Conservation (phyloP, 257 asterid genomes). For the Rehmannia glutinosa region DNA sequence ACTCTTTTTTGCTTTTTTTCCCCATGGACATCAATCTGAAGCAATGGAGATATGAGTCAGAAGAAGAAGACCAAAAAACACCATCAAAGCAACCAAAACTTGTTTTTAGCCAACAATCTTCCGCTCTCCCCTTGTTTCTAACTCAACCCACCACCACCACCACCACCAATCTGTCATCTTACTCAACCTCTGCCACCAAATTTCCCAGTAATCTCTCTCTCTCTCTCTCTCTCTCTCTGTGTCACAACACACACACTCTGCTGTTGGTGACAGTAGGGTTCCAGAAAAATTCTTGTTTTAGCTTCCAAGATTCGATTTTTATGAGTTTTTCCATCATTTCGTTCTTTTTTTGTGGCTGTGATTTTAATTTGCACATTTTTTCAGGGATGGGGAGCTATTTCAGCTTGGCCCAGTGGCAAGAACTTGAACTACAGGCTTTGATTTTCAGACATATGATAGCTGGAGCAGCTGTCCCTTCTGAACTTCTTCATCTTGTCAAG, state of each 20-base stretch:
- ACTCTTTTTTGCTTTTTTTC: constrained; percentile 3
- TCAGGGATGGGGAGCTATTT: constrained; percentile 68
- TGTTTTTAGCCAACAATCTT: constrained; percentile 23
- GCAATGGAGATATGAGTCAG: constrained; percentile 61
- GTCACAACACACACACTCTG: not conserved
- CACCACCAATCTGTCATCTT: constrained; percentile 43
- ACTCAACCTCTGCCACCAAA: constrained; percentile 42
- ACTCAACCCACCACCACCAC: constrained; percentile 51
- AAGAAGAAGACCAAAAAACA: constrained; percentile 14
- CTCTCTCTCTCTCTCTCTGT: not conserved
- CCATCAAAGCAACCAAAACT: constrained; percentile 9
- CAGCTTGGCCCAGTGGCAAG: constrained; percentile 91
- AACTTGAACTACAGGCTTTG: constrained; percentile 82
- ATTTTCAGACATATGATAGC: constrained; percentile 74
- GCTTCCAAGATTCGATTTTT: too few species aligned
- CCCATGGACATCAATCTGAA: constrained; percentile 78
- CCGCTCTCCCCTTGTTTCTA: constrained; percentile 64
- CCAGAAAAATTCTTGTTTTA: not conserved
- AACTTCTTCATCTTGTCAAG: constrained; percentile 68
- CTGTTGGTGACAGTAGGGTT: too few species aligned
- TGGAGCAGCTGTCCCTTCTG: constrained; percentile 74
- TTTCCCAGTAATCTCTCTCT: constrained; percentile 41
- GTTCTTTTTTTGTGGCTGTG: too few species aligned
- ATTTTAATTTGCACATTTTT: too few species aligned
- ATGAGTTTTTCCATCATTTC: not conserved